phyloP scores from a whole-genome alignment of 805 yeast genomes.

The Saitoella complicata region DNA sequence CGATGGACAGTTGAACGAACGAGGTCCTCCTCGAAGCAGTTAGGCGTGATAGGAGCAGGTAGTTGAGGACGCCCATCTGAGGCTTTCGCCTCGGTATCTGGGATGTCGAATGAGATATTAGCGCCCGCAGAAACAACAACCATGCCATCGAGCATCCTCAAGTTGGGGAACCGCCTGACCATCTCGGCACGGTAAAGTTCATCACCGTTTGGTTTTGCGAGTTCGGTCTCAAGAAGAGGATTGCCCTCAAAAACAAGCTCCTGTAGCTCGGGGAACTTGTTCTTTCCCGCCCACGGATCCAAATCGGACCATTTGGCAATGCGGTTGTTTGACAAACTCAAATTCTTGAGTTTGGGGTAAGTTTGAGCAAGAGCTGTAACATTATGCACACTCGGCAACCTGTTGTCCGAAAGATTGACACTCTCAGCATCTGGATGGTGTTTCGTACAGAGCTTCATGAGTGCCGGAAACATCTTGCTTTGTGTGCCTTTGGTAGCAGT shows the following conservation, averaged over 20 bases:
- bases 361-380: constrained; percentile 52
- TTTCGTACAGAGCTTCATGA: constrained; percentile 62
- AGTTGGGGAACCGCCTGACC: constrained; percentile 59
- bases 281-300: constrained; percentile 45
- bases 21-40: constrained; percentile 68
- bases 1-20: constrained; percentile 56
- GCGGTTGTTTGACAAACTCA: constrained; percentile 65
- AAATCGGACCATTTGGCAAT: constrained; percentile 42
- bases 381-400: constrained; percentile 41
- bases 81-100: constrained; percentile 17
- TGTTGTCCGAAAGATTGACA: constrained; percentile 37
- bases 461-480: constrained; percentile 76
- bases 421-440: constrained; percentile 38
- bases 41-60: constrained; percentile 31
- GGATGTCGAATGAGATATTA: constrained; percentile 12
- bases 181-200: constrained; percentile 43
- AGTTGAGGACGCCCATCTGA: constrained; percentile 13
- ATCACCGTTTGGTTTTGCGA: constrained; percentile 18
- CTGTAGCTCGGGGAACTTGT: constrained; percentile 54
- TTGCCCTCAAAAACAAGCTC: constrained; percentile 69
- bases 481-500: constrained; percentile 34
- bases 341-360: constrained; percentile 60
- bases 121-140: constrained; percentile 56
- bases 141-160: constrained; percentile 63
- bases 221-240: constrained; percentile 35